Conservation (phyloP, 179 eudicot genomes). For the Spinacia oleracea region DNA sequence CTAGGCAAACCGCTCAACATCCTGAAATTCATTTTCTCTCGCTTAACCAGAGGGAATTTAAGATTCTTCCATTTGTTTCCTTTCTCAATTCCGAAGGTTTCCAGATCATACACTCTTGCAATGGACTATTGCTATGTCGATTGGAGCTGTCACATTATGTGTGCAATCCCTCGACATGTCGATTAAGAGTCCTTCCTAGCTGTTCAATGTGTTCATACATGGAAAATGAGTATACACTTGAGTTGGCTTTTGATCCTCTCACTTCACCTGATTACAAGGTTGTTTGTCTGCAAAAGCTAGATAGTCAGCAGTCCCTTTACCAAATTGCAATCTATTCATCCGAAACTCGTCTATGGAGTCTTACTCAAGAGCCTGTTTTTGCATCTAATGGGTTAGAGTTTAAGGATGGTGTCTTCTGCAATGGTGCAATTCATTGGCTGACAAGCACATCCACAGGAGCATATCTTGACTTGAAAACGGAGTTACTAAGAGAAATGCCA, state of each 20-base stretch:
- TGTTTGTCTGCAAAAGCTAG: conserved; percentile 21
- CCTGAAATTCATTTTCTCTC: conserved; percentile 13
- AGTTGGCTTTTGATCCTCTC: conserved; percentile 30
- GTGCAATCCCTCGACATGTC: conserved; percentile 25
- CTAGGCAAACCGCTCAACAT: conserved; percentile 18
- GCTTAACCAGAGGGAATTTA: conserved; percentile 6
- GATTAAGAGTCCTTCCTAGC: conserved; percentile 19
- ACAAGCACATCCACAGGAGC: conserved; percentile 19
- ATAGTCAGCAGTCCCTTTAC: neutral
- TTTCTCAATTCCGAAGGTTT: conserved; percentile 23
- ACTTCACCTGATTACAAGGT: conserved; percentile 28
- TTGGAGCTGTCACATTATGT: conserved; percentile 17
- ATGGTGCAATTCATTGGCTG: conserved; percentile 34
- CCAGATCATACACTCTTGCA: conserved; percentile 29
- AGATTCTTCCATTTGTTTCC: neutral
- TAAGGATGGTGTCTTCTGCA: conserved; percentile 26
- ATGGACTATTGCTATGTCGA: conserved; percentile 29
- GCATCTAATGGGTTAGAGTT: conserved; percentile 27
- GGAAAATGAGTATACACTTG: neutral
- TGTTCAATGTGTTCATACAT: conserved; percentile 19
- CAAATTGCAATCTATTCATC: conserved; percentile 29
- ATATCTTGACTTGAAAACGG: conserved; percentile 18
- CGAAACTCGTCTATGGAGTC: conserved; percentile 24
- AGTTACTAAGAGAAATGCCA: conserved; percentile 26
- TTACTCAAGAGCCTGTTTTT: conserved; percentile 11